Evolutionary conservation across 192 early-diverging fungal genomes (phyloP), one percentile per base, ranked within the genome.

Genomic region (Coemansia sp.): DNA sequence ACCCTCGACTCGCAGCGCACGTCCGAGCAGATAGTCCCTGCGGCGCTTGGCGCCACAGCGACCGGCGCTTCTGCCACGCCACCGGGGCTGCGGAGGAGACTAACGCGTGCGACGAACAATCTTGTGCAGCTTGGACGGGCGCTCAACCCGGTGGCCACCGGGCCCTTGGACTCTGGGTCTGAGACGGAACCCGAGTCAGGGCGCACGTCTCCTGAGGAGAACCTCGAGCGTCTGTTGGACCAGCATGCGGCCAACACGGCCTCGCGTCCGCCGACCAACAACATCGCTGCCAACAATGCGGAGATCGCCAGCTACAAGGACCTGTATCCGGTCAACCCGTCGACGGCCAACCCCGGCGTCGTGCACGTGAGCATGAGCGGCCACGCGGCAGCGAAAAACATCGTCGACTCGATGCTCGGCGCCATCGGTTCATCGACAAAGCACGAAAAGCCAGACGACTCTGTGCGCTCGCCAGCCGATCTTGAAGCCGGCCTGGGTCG

Each of bases 331-430:
- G 22, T 68, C 54, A 78, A 72, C 41, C 62, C 70, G 43, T 65
- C 76, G 45, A 55, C 50, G 47, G 54, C 67, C n/a, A 78, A 78
- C 48, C 76, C 76, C 0, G 76, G 76, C 49, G 66, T 72, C 23
- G 62, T 78, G 42, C 76, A 78, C 46, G 60, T 78, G 43, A 71
- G 53, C 55, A 78, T 78, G 76, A 72, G 57, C 60, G 76, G 76
- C 62, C 62, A 71, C 53, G 53, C 59, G 11, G 56, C 76, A 1
- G 76, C 76, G 22, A 52, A 64, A n/a, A 78, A 62, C 57, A 72
- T 78, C 11, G 70, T 78, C 45, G 63, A 78, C 37, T 67, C 76
- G 48, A 51, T 71, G 23, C 66, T 78, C 4, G 67, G 73, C 55
- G 47, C 56, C 2, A 55, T 77, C 14, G 73, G 73, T 23, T 45